Evolutionary conservation across 805 yeast genomes (phyloP), one percentile per base, ranked within the genome.

Genomic region (Schwanniomyces polymorphus): DNA sequence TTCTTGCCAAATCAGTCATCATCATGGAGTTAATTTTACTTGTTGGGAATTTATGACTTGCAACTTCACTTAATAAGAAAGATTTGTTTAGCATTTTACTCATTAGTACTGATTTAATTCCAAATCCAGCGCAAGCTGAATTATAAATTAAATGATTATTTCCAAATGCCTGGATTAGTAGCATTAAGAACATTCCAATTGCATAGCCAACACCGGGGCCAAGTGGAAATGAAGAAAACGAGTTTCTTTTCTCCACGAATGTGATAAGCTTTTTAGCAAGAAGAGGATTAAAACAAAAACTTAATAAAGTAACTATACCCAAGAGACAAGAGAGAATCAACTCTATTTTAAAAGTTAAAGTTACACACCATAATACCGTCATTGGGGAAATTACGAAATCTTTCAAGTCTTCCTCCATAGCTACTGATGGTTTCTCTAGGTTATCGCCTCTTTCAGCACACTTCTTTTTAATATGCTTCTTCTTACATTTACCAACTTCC

Each of bases 1-100:
- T 75, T 57, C 95, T 80, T 17, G 90, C 78, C 27, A 88, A 68
- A 59, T 89, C 96, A 1, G 92, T 82, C 49, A 91, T 85, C 55
- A 88, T 76, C 57, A 88, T 63, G 7, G 88, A 81, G 18, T 92
- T 86, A 48, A 89, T 75, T 49, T 76, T 79, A 44, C 91, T 83
- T 18, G 80, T 74, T 1, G 94, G 83, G 57, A 68, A 86, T 49
- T 75, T 68, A 49, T 77, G 76, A 41, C 78, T 75, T 2, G 90
- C 78, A 41, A 71, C 70, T 10, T 81, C 74, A 47, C 82, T 78
- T 14, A 89, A 69, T 42, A 59, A 68, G 51, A 86, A 78, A 10
- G 91, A 74, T 61, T 89, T 89, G 45, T 77, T 77, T 47, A 86
- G 72, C n/a, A 88, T 70, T 5, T 84, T 82, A 50, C 84, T 83